These are phyloP conservation scores for Chlamydomonas schloesseri DNA, from an alignment of 139 green algal species.

Conservation along the genomic window DNA sequence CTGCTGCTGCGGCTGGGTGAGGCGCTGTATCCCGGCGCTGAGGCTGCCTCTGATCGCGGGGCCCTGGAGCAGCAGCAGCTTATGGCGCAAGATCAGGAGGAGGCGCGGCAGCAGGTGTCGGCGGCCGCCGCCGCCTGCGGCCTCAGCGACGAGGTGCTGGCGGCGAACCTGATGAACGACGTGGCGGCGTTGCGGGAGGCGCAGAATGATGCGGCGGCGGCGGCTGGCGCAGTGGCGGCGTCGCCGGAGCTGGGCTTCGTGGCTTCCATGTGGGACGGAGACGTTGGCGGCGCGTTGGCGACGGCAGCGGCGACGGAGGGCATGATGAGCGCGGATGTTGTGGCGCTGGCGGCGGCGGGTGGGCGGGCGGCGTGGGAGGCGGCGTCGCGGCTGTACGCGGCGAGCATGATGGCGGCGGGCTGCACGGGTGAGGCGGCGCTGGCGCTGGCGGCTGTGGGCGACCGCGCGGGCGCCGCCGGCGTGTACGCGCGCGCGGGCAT, in stretches of 20 bases:
- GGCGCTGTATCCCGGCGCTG: not conserved
- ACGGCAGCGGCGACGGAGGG: slow-evolving; percentile 20
- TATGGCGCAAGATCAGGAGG: no score
- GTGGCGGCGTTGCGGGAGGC: not conserved
- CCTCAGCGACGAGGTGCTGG: not conserved
- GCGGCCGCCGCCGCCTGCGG: not conserved
- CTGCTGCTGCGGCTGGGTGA: slow-evolving; percentile 18
- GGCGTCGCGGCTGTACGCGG: slow-evolving; percentile 26
- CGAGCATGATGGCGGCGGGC: slow-evolving; percentile 3
- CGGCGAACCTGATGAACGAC: slow-evolving; percentile 3
- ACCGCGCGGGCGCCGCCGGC: not conserved
- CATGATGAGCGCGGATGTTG: slow-evolving; percentile 29
- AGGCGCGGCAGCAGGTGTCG: not conserved
- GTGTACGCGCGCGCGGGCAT: slow-evolving; percentile 22
- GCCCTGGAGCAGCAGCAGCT: no score
- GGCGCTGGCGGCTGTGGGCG: slow-evolving; percentile 30
- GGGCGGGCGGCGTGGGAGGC: slow-evolving; percentile 21
- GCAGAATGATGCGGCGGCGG: not conserved
- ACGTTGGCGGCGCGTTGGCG: slow-evolving; percentile 19
- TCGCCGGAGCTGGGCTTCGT: slow-evolving; percentile 18
- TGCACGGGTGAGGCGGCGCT: slow-evolving; percentile 18
- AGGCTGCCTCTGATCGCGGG: no score
- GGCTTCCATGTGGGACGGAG: slow-evolving; percentile 21
- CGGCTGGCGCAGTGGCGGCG: not conserved
- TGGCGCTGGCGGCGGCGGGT: slow-evolving; percentile 26